Conservation (phyloP, 768 basidiomycete genomes). For the Panaeolus cyanescens region DNA sequence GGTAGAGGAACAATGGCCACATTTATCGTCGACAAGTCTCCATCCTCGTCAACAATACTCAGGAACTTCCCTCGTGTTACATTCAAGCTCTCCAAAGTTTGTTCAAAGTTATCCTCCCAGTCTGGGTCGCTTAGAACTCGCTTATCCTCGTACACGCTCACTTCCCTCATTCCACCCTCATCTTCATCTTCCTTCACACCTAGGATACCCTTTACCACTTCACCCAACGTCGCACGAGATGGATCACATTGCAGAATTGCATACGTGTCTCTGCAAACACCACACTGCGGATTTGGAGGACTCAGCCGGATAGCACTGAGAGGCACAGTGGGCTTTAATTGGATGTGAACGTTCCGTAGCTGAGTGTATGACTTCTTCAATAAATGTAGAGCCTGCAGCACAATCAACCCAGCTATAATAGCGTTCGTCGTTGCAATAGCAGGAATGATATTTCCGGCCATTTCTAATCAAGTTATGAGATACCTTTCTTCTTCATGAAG, state of each 20-base stretch:
- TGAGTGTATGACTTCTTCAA: constrained; percentile 63
- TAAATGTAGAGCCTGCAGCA: constrained; percentile 87
- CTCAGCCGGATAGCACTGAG: constrained; percentile 69
- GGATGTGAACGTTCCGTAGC: constrained; percentile 76
- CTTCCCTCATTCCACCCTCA: constrained; percentile 51
- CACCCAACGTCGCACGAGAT: constrained; percentile 63
- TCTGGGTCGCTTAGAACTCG: constrained; percentile 90
- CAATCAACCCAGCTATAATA: constrained; percentile 92
- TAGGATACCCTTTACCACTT: constrained; percentile 70
- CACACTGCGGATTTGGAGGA: constrained; percentile 76
- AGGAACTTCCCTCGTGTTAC: constrained; percentile 86
- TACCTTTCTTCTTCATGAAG: neutral
- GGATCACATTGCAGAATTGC: constrained; percentile 74
- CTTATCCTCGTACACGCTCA: constrained; percentile 86
- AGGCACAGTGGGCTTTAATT: constrained; percentile 78
- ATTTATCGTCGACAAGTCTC: constrained; percentile 68
- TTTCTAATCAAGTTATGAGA: constrained; percentile 56
- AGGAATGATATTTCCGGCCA: constrained; percentile 99
- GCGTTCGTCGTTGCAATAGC: constrained; percentile 99
- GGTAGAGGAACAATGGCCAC: constrained; percentile 70
- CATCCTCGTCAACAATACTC: constrained; percentile 88
- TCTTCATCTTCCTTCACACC: constrained; percentile 25
- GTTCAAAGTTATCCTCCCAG: constrained; percentile 85
- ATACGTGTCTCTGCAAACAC: constrained; percentile 88
- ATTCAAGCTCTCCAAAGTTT: constrained; percentile 80